phyloP scores from a whole-genome alignment of 2,329 filamentous ascomycete genomes.

The Stylonectria norvegica region DNA sequence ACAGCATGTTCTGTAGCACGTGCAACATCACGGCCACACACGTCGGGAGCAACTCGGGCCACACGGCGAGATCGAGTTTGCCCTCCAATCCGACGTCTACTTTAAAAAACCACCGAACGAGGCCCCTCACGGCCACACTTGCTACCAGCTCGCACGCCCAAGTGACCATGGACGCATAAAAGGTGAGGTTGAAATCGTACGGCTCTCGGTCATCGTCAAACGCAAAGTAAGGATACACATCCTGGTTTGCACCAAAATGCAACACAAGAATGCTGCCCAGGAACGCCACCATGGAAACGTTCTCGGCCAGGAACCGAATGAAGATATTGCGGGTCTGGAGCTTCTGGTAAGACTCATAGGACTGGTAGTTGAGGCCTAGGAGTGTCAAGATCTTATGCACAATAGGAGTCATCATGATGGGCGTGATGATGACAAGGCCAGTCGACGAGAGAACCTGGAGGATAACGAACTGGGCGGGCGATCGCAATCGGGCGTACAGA shows the following conservation, averaged over 20 bases:
- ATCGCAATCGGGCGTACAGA: conserved; percentile 64
- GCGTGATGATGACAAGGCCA: conserved; percentile 60
- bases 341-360: conserved; percentile 63
- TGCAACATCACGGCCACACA: conserved; percentile 64
- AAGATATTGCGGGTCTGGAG: conserved; percentile 64
- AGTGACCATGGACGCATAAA: conserved; percentile 60
- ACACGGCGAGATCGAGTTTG: conserved; percentile 60
- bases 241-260: conserved; percentile 64
- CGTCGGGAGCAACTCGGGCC: conserved; percentile 65
- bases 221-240: conserved; percentile 67
- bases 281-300: conserved; percentile 66
- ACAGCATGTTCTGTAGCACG: conserved; percentile 69
- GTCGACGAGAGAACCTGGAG: conserved; percentile 63
- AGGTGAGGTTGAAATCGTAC: conserved; percentile 62
- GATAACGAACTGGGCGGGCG: conserved; percentile 61
- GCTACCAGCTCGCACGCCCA: conserved; percentile 65
- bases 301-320: conserved; percentile 64
- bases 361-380: conserved; percentile 55
- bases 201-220: conserved; percentile 50
- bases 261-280: conserved; percentile 62
- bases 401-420: conserved; percentile 58
- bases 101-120: conserved; percentile 57
- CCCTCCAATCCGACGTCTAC: conserved; percentile 63
- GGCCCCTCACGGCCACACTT: conserved; percentile 55
- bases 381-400: conserved; percentile 55